Evolutionary conservation across 306 rosid genomes (phyloP).

Genomic region (Medicago arabica): DNA sequence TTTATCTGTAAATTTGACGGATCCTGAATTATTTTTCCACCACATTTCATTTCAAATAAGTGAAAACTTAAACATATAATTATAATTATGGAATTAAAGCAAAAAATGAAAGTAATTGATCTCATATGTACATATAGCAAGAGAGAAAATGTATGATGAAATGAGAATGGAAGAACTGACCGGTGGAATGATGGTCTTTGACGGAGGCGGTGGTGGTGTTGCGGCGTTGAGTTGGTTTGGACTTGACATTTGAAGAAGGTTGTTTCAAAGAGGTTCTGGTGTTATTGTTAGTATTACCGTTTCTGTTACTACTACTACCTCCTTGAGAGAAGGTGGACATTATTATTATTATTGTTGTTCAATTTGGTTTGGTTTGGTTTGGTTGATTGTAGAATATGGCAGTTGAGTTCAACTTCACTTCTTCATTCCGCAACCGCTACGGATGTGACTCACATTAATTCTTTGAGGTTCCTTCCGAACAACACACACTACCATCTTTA

Average conservation of each 20-base stretch:
- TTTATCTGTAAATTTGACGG: conserved; percentile 7
- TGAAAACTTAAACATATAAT: neutral
- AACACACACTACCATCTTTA: too few species aligned
- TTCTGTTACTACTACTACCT: conserved; percentile 49
- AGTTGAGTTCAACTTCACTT: neutral
- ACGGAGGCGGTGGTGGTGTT: conserved; percentile 69
- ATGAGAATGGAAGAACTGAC: conserved; percentile 49
- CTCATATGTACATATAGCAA: too few species aligned
- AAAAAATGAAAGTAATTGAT: neutral
- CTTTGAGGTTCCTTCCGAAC: neutral
- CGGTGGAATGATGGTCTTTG: conserved; percentile 75
- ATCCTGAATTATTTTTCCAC: conserved; percentile 12
- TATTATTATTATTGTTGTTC: conserved; percentile 39
- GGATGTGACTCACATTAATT: conserved; percentile 62
- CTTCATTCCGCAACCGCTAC: conserved; percentile 45
- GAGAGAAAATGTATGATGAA: too few species aligned
- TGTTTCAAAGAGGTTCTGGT: conserved; percentile 65
- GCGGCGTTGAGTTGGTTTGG: conserved; percentile 81
- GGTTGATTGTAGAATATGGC: neutral
- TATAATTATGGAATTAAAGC: conserved; percentile 17
- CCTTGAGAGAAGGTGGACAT: conserved; percentile 71
- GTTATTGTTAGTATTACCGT: conserved; percentile 59
- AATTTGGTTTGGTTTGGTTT: conserved; percentile 37
- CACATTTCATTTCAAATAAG: conserved; percentile 27
- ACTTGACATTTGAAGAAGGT: conserved; percentile 62